Evolutionary conservation across 441 rosid genomes (phyloP).

Genomic region (Rhodomyrtus psidioides): DNA sequence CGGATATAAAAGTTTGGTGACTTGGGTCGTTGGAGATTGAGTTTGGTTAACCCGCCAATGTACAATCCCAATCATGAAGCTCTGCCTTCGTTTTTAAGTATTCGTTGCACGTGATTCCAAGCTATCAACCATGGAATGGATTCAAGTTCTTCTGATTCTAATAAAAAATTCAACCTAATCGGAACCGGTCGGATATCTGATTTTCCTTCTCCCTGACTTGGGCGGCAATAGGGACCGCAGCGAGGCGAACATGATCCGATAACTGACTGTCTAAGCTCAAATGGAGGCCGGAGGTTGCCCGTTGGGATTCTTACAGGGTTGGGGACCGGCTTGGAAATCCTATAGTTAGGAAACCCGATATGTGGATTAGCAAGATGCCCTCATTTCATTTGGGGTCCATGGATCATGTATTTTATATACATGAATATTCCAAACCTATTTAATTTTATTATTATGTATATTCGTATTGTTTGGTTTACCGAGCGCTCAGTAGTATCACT

Average conservation of each 20-base stretch:
- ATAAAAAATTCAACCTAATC: not conserved
- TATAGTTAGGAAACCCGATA: rapidly evolving
- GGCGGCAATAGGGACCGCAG: not conserved
- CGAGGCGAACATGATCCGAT: not conserved
- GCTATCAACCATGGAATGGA: not conserved
- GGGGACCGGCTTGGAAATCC: not conserved
- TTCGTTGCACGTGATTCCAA: not conserved
- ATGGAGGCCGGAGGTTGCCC: not conserved
- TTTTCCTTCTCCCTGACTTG: not conserved
- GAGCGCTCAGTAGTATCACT: no score
- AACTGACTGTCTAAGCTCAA: not conserved
- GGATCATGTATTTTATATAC: not conserved
- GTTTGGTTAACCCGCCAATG: not conserved
- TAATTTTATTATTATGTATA: no score
- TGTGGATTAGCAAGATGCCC: not conserved
- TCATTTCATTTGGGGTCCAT: not conserved
- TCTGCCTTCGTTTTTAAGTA: not conserved
- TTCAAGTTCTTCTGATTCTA: not conserved
- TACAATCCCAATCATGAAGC: not conserved
- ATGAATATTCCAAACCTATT: not conserved
- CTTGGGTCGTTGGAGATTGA: not conserved
- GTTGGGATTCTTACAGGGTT: not conserved
- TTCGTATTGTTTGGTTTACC: not conserved
- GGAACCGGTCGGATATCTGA: not conserved
- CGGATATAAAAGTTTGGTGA: not conserved